Evolutionary conservation across 176 grass and related monocot genomes (phyloP).

Genomic region (Musa beccarii): DNA sequence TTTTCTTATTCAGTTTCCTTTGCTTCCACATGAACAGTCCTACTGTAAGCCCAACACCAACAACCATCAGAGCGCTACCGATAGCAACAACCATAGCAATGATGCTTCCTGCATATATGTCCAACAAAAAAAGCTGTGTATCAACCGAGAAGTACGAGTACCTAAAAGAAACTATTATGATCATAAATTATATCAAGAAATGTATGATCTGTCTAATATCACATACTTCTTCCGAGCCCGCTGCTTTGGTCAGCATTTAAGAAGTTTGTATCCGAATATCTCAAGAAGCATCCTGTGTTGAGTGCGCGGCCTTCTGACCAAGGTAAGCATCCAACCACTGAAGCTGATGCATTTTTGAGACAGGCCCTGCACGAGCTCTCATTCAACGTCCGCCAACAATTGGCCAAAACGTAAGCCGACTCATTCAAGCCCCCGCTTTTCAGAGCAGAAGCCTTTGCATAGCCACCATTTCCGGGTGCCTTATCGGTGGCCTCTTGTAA

Average conservation of each 20-base stretch:
- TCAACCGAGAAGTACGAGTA: neutral
- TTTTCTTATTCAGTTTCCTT: conserved; percentile 7
- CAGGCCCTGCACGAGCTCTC: conserved; percentile 11
- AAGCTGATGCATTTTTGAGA: conserved; percentile 15
- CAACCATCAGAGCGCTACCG: neutral
- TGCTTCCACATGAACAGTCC: neutral
- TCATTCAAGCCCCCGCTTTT: neutral
- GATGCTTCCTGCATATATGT: neutral
- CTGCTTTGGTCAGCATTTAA: neutral
- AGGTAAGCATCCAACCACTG: conserved; percentile 6
- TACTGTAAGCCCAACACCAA: neutral
- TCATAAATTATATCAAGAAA: neutral
- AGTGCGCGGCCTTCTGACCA: conserved; percentile 4
- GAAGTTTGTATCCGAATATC: conserved; percentile 16
- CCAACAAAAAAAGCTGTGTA: neutral
- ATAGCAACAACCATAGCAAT: conserved; percentile 1
- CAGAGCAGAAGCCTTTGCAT: conserved; percentile 1
- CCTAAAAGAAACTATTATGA: neutral
- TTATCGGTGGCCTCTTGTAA: neutral
- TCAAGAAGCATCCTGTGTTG: conserved; percentile 14
- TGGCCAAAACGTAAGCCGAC: conserved; percentile 5
- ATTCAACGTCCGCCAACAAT: conserved; percentile 12
- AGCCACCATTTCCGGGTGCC: conserved; percentile 10
- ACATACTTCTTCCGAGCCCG: neutral
- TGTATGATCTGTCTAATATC: neutral